These are phyloP conservation scores for Cordyceps javanica DNA, from an alignment of 2,329 filamentous ascomycete species.

Conservation along the genomic window DNA sequence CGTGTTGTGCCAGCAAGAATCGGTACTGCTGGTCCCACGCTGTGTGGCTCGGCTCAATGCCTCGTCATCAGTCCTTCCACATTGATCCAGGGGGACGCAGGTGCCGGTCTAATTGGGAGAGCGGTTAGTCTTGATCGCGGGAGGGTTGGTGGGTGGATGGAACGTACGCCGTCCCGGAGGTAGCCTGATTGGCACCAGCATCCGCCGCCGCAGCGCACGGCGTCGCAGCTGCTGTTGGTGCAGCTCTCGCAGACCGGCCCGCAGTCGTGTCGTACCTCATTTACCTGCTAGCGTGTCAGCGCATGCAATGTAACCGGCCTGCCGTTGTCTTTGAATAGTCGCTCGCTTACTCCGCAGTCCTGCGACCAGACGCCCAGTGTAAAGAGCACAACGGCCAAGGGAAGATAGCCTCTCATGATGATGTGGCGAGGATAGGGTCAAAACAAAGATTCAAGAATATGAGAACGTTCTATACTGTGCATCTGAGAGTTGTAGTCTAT, in stretches of 20 bases:
- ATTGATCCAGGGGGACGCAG: background rate
- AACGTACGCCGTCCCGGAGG: background rate
- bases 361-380: slow-evolving; percentile 1
- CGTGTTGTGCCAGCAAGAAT: background rate
- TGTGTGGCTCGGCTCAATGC: background rate
- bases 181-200: background rate
- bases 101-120: background rate
- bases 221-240: background rate
- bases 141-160: too few species aligned
- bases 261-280: slow-evolving; percentile 2
- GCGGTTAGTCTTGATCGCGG: background rate
- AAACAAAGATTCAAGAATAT: too few species aligned
- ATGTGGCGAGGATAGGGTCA: too few species aligned
- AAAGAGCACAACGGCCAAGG: background rate
- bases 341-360: background rate
- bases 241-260: background rate
- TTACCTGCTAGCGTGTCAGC: background rate
- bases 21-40: background rate
- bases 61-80: background rate
- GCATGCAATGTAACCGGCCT: background rate
- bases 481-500: too few species aligned
- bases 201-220: background rate
- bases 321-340: background rate
- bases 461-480: background rate
- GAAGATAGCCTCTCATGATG: background rate